These are phyloP conservation scores for Isatis lusitanica DNA, from an alignment of 441 rosid species.

Conservation along the genomic window DNA sequence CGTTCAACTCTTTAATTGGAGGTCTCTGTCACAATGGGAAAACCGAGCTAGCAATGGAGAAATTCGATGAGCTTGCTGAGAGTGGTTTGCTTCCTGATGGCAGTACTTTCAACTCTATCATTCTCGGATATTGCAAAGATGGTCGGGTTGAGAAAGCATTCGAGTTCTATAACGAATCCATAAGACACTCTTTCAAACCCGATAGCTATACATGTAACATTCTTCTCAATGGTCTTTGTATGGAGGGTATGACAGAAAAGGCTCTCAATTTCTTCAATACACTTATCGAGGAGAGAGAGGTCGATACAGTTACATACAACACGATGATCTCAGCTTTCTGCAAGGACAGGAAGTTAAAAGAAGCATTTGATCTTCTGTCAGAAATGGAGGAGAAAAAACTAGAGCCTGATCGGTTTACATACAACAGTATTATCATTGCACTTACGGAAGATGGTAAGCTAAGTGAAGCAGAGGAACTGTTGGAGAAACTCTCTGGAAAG, in stretches of 20 bases:
- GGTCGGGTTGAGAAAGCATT: conserved; percentile 77
- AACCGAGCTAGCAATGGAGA: conserved; percentile 67
- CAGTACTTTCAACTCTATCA: conserved; percentile 67
- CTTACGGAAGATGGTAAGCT: conserved; percentile 55
- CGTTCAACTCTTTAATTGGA: conserved; percentile 68
- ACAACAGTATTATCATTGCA: conserved; percentile 53
- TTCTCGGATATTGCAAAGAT: conserved; percentile 72
- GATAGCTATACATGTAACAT: conserved; percentile 65
- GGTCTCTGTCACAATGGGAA: conserved; percentile 71
- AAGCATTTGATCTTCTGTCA: conserved; percentile 62
- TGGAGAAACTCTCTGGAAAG: conserved; percentile 47
- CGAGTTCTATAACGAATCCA: conserved; percentile 69
- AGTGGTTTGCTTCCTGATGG: conserved; percentile 67
- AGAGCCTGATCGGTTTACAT: conserved; percentile 71
- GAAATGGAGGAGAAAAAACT: conserved; percentile 69
- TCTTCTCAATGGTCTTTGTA: conserved; percentile 80
- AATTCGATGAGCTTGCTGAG: conserved; percentile 68
- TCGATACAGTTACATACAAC: conserved; percentile 78
- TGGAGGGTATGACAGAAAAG: conserved; percentile 71
- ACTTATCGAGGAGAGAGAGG: conserved; percentile 55
- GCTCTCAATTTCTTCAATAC: conserved; percentile 75
- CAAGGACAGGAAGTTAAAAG: conserved; percentile 64
- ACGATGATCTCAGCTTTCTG: conserved; percentile 74
- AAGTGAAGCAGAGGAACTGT: conserved; percentile 60
- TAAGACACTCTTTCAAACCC: conserved; percentile 69